phyloP scores from a whole-genome alignment of 345 rosid species.

The Laguncularia racemosa region DNA sequence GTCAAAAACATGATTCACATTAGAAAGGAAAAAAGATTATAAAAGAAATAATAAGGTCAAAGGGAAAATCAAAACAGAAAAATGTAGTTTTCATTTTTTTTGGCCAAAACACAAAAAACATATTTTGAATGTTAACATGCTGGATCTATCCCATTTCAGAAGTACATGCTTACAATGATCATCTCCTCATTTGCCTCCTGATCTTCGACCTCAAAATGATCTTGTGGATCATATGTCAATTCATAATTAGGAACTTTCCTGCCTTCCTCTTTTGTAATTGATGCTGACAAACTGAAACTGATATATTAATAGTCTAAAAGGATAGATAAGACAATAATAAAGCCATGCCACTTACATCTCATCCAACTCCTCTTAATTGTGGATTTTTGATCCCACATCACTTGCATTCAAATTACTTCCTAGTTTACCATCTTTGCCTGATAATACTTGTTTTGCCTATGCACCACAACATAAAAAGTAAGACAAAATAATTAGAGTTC shows the following conservation, averaged over 20 bases:
- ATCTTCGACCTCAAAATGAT: conserved; percentile 41
- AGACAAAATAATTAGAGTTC: too few relatives aligned
- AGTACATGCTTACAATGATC: too few relatives aligned
- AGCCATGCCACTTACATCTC: conserved; percentile 47
- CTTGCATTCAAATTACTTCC: conserved; percentile 13
- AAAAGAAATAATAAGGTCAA: too few relatives aligned
- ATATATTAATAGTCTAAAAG: conserved; percentile 11
- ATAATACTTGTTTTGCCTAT: conserved; percentile 15
- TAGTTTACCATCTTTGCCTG: conserved; percentile 11
- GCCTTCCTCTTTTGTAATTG: conserved; percentile 52
- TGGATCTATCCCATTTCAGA: too few relatives aligned
- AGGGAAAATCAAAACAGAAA: too few relatives aligned
- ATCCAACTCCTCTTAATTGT: conserved; percentile 47
- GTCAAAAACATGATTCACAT: too few relatives aligned
- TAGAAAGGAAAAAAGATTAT: too few relatives aligned
- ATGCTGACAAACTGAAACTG: conserved; percentile 59
- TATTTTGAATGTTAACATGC: too few relatives aligned
- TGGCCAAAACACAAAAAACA: too few relatives aligned
- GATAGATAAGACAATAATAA: conserved; percentile 1
- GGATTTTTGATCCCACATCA: conserved; percentile 14
- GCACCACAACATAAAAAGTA: too few relatives aligned
- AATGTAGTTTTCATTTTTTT: too few relatives aligned
- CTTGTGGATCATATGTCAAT: conserved; percentile 35
- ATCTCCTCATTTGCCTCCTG: conserved; percentile 31
- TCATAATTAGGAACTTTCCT: conserved; percentile 16